Evolutionary conservation across 2,329 filamentous ascomycete species (phyloP).

Genomic region (Tolypocladium tundrense): DNA sequence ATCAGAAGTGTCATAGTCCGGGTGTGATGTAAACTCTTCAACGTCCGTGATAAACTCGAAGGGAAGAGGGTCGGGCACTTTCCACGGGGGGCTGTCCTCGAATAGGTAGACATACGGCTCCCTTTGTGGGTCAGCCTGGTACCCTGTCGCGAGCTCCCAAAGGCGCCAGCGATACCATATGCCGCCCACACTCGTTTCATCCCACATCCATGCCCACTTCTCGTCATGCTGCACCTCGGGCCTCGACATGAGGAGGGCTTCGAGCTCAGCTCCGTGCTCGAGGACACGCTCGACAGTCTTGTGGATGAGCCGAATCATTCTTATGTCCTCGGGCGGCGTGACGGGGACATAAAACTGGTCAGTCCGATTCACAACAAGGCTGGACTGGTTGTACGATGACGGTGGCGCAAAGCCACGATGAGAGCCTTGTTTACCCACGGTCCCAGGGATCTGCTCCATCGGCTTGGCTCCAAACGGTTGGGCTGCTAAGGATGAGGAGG

Average conservation of each 20-base stretch:
- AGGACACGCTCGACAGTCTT: slow-evolving; percentile 75
- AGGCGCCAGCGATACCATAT: slow-evolving; percentile 90
- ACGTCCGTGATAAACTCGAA: slow-evolving; percentile 73
- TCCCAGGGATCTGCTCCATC: slow-evolving; percentile 33
- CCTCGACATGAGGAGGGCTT: slow-evolving; percentile 82
- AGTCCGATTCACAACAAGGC: slow-evolving; percentile 31
- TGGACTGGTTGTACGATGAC: slow-evolving; percentile 46
- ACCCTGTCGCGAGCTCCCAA: slow-evolving; percentile 74
- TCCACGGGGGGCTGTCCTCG: slow-evolving; percentile 69
- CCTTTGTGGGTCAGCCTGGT: slow-evolving; percentile 32
- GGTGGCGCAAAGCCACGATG: slow-evolving; percentile 66
- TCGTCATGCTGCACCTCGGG: slow-evolving; percentile 76
- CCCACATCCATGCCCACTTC: slow-evolving; percentile 91
- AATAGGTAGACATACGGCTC: slow-evolving; percentile 57
- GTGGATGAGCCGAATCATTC: slow-evolving; percentile 74
- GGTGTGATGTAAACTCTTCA: slow-evolving; percentile 71
- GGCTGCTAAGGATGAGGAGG: slow-evolving; percentile 33
- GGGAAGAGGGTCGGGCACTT: slow-evolving; percentile 61
- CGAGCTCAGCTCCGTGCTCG: slow-evolving; percentile 74
- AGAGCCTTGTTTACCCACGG: slow-evolving; percentile 32
- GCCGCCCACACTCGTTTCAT: slow-evolving; percentile 66
- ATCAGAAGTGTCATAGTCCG: slow-evolving; percentile 78
- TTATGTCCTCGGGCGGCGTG: slow-evolving; percentile 65
- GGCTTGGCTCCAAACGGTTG: slow-evolving; percentile 72
- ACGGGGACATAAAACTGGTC: slow-evolving; percentile 59